Conservation (phyloP, 177 flowering plant species). For the Vitis hybrid region DNA sequence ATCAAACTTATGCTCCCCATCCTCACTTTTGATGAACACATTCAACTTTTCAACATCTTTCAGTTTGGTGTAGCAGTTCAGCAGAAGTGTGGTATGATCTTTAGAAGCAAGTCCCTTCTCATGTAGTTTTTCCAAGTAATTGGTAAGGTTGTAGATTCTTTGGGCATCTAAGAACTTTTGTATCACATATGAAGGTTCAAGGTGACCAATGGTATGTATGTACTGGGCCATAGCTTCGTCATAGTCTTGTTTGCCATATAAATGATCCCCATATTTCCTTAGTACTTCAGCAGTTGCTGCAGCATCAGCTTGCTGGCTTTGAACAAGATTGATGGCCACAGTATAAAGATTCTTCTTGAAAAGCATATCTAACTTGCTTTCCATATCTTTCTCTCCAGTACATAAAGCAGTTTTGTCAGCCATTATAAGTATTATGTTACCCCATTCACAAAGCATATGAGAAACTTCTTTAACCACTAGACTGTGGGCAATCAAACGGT, state of each 20-base stretch:
- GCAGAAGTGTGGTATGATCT: constrained; percentile 93
- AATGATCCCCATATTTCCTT: constrained; percentile 94
- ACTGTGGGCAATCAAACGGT: constrained; percentile 89
- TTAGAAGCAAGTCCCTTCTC: constrained; percentile 95
- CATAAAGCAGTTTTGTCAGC: constrained; percentile 72
- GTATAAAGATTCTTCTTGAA: constrained; percentile 95
- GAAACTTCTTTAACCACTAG: constrained; percentile 75
- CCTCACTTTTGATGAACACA: constrained; percentile 84
- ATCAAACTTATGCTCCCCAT: constrained; percentile 92
- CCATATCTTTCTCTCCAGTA: constrained; percentile 98
- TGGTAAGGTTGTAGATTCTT: constrained; percentile 92
- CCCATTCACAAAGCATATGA: constrained; percentile 98
- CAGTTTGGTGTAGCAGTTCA: constrained; percentile 93
- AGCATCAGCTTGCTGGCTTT: constrained; percentile 97
- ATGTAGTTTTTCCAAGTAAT: constrained; percentile 93
- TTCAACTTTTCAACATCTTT: constrained; percentile 92
- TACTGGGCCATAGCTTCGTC: constrained; percentile 98
- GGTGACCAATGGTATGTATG: constrained; percentile 87
- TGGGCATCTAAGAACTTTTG: constrained; percentile 99
- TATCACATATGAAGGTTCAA: constrained; percentile 96
- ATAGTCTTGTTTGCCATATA: constrained; percentile 89
- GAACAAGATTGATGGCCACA: constrained; percentile 97
- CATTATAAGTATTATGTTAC: constrained; percentile 85
- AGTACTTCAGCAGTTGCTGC: constrained; percentile 96
- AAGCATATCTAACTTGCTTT: constrained; percentile 98